Base-by-base conservation (phyloP, 1,139 yeast genomes). In the Eremothecium cymbalariae region DNA sequence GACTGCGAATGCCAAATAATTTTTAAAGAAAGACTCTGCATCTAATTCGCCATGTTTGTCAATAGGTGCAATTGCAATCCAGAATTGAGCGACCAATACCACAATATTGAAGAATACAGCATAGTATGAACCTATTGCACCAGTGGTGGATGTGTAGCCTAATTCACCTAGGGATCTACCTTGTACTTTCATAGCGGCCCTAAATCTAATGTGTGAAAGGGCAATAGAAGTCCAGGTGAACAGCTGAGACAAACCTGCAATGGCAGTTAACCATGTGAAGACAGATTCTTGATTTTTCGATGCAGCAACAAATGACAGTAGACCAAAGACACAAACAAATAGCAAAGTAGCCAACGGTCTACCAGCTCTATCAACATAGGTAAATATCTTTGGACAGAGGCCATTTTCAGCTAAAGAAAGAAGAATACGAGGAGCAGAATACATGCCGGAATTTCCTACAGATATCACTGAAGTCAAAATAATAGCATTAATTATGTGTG, bases 391-490 rank as follows among this genome's bases (percentile, higher is more conserved):
- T 36, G 88, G 88, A 9, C 80, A 77, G 46, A 65, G 65, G 3
- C 77, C 78, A 48, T 81, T 70, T 42, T 67, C 63, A 11, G 83
- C 68, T 63, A 80, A 61, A 25, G 75, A 70, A 46, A 72, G 66
- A 23, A 78, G 57, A 9, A 67, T 77, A 64, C 88, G 73, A 16
- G 93, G 78, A 40, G 85, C 43, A 18, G 79, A 93, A 59, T 72
- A 76, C 15, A 77, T 73, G 50, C 79, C 77, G 31, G 93, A 78
- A 63, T 84, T 84, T 43, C 83, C 83, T 23, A 68, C 81, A 13
- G 81, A 74, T 39, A 74, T 51, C 34, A 78, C 81, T 8, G 84
- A 76, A 22, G 74, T 56, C 56, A 80, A 60, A 43, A 80, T 76
- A 30, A 78, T 80, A 7, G 79, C 81, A 50, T 80, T 80, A 63